Evolutionary conservation across 257 asterid genomes (phyloP).

Genomic region (Solanum chiquidenum): DNA sequence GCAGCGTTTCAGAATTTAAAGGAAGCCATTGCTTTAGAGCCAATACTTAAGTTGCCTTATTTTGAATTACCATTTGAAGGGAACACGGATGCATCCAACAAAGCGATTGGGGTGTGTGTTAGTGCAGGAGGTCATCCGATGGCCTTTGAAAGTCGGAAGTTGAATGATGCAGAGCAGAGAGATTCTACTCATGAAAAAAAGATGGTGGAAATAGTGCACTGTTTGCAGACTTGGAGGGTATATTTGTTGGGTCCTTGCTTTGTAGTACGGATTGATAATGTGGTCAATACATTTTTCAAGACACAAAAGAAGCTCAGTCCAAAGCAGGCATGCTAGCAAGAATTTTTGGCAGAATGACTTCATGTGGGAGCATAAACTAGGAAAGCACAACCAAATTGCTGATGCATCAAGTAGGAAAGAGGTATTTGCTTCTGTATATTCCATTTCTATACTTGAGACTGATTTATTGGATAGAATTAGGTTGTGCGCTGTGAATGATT

Average conservation of each 20-base stretch:
- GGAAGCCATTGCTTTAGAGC: not conserved
- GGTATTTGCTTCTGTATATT: not conserved
- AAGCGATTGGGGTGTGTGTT: not conserved
- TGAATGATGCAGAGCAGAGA: not conserved
- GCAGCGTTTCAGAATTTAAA: not conserved
- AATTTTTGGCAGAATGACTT: not conserved
- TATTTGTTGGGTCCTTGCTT: not conserved
- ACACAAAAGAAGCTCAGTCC: not conserved
- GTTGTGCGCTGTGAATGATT: not conserved
- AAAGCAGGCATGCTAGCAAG: not conserved
- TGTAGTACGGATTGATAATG: not conserved
- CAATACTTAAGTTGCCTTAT: not conserved
- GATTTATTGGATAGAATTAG: not conserved
- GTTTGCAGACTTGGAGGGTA: not conserved
- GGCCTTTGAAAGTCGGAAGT: not conserved
- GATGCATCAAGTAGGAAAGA: not conserved
- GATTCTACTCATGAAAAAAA: not conserved
- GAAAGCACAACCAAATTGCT: not conserved
- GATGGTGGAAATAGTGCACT: not conserved
- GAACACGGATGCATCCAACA: not conserved
- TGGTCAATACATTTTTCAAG: not conserved
- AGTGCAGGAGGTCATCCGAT: not conserved
- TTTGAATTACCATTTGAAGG: not conserved
- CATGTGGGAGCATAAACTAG: not conserved
- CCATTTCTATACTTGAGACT: not conserved